These are phyloP conservation scores for Epichloe coenophiala DNA, from an alignment of 2,329 filamentous ascomycete species.

Conservation along the genomic window DNA sequence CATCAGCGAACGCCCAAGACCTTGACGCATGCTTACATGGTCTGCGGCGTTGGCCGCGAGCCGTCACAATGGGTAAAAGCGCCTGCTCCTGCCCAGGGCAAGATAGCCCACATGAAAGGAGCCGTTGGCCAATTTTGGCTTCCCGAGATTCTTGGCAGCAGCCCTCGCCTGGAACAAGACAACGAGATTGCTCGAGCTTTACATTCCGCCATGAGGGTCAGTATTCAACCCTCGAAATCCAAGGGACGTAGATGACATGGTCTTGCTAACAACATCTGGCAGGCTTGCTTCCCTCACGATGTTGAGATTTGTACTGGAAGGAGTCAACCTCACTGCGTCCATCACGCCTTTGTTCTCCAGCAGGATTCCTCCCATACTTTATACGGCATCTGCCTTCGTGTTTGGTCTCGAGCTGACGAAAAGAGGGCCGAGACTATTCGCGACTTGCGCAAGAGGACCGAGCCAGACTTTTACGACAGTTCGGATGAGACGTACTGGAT, in stretches of 20 bases:
- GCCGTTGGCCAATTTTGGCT: conserved; percentile 97
- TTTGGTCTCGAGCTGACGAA: conserved; percentile 96
- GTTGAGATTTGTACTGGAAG: conserved; percentile 97
- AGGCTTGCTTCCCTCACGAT: conserved; percentile 98
- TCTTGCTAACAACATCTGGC: background rate
- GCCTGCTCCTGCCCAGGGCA: conserved; percentile 73
- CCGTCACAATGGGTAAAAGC: conserved; percentile 99
- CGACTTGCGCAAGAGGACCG: conserved; percentile 83
- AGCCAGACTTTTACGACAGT: conserved; percentile 89
- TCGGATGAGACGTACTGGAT: conserved; percentile 99
- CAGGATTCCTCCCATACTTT: conserved; percentile 97
- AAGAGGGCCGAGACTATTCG: conserved; percentile 97
- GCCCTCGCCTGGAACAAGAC: conserved; percentile 88
- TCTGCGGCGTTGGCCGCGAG: conserved; percentile 93
- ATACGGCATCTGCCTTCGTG: conserved; percentile 94
- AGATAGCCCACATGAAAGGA: conserved; percentile 99
- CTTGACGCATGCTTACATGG: conserved; percentile 98
- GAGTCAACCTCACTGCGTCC: conserved; percentile 92
- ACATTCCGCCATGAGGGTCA: conserved; percentile 89
- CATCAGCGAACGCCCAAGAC: conserved; percentile 90
- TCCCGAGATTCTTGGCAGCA: conserved; percentile 93
- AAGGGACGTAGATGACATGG: background rate
- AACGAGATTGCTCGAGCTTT: conserved; percentile 91
- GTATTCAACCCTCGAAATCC: conserved; percentile 15
- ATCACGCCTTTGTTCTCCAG: conserved; percentile 94